These are phyloP conservation scores for Russula virescens DNA, from an alignment of 768 basidiomycete genomes.

Conservation along the genomic window DNA sequence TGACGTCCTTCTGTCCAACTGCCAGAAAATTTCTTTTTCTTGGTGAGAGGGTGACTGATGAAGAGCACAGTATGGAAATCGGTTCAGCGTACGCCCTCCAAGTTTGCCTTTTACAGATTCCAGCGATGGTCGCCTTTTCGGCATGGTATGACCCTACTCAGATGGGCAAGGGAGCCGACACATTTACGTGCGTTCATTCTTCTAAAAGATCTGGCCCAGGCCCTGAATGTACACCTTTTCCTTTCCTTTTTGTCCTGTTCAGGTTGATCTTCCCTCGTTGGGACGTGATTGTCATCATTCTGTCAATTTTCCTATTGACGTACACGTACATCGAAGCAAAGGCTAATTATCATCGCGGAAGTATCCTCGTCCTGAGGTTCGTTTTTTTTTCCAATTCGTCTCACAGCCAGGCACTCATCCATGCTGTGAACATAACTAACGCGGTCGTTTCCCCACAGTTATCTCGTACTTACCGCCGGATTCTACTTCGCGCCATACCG, in stretches of 20 bases:
- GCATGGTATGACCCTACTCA: slow-evolving; percentile 86
- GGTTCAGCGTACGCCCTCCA: slow-evolving; percentile 98
- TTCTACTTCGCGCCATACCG: slow-evolving; percentile 81
- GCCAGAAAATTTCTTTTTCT: not conserved
- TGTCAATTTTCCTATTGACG: slow-evolving; percentile 96
- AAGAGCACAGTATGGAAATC: slow-evolving; percentile 85
- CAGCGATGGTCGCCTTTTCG: slow-evolving; percentile 98
- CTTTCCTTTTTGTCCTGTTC: not conserved
- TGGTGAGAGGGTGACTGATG: not conserved
- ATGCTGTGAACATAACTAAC: not conserved
- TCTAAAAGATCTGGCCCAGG: not conserved
- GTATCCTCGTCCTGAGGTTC: slow-evolving; percentile 89
- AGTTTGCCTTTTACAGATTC: slow-evolving; percentile 95
- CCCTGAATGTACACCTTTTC: not conserved
- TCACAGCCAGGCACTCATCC: too few relatives aligned
- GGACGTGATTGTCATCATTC: slow-evolving; percentile 92
- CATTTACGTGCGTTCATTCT: slow-evolving; percentile 76
- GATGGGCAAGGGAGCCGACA: slow-evolving; percentile 81
- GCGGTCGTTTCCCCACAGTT: slow-evolving; percentile 43
- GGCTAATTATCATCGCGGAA: slow-evolving; percentile 96
- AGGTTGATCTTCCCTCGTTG: slow-evolving; percentile 97
- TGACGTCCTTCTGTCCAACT: too few relatives aligned
- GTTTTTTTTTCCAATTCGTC: not conserved
- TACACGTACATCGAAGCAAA: slow-evolving; percentile 99
- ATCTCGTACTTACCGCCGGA: slow-evolving; percentile 84